Percentiles rank a stretch among this genome's conserved stretches.
Evolutionary conservation across 1,284 basidiomycete genomes (phyloP).

Genomic region (Marasmius oreades): DNA sequence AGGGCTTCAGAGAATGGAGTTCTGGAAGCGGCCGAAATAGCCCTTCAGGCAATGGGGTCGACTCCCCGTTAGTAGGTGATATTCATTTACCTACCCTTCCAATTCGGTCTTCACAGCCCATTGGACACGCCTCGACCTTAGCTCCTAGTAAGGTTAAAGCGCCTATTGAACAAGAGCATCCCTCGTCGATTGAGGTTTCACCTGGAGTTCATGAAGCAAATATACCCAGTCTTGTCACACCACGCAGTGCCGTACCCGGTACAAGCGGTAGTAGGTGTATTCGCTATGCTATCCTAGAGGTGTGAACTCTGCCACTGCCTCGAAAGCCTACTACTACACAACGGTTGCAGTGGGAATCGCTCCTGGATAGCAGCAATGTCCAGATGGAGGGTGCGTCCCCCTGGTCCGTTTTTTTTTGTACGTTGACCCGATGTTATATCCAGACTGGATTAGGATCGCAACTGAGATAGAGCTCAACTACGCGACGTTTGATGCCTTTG

Average conservation of each 20-base stretch:
- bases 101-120: constrained; percentile 71
- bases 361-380: constrained; percentile 88
- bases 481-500: constrained; percentile 78
- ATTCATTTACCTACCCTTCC: constrained; percentile 48
- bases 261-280: constrained; percentile 63
- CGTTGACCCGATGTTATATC: constrained; percentile 16
- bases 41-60: constrained; percentile 29
- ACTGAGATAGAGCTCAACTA: constrained; percentile 92
- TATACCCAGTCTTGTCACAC: constrained; percentile 74
- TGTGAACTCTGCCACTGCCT: constrained; percentile 26
- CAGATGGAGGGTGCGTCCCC: constrained; percentile 58
- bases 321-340: constrained; percentile 2
- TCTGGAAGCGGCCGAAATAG: constrained; percentile 48
- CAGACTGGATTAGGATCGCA: constrained; percentile 88
- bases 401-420: constrained; percentile 9
- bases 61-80: constrained; percentile 14
- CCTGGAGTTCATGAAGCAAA: constrained; percentile 67
- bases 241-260: constrained; percentile 61
- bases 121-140: constrained; percentile 43
- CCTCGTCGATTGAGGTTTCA: constrained; percentile 47
- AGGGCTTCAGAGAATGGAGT: constrained; percentile 73
- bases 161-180: constrained; percentile 28
- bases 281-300: constrained; percentile 78
- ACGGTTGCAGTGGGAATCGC: constrained; percentile 68
- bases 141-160: constrained; percentile 23